Evolutionary conservation across 306 rosid genomes (phyloP).

Genomic region (Arachis hypogaea): DNA sequence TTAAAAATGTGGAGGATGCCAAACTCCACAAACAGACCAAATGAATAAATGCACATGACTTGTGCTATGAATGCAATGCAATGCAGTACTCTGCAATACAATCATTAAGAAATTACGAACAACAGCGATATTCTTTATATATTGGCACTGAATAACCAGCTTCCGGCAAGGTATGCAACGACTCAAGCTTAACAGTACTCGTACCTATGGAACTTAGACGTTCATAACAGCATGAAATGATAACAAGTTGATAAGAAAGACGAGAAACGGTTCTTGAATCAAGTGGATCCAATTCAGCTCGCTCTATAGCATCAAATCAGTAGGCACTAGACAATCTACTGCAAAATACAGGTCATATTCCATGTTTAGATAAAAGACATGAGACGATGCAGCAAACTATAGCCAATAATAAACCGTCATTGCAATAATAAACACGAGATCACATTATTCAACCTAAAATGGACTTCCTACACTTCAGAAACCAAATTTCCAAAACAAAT

Average conservation of each 20-base stretch:
- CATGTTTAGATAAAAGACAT: neutral
- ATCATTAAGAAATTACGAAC: neutral
- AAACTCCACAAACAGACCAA: neutral
- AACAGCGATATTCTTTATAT: neutral
- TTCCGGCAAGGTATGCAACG: neutral
- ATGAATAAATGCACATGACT: neutral
- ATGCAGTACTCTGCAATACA: neutral
- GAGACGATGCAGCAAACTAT: slow-evolving; percentile 4
- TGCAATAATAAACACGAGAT: neutral
- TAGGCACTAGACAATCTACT: slow-evolving; percentile 26
- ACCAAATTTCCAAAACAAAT: too few relatives aligned
- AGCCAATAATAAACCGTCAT: neutral
- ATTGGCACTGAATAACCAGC: neutral
- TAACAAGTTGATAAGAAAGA: slow-evolving; percentile 1
- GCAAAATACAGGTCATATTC: neutral
- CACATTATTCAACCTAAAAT: slow-evolving; percentile 23
- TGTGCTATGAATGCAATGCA: neutral
- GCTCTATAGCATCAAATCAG: slow-evolving; percentile 16
- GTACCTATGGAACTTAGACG: neutral
- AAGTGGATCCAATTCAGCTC: slow-evolving; percentile 32
- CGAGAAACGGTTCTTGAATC: neutral
- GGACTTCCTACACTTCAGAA: neutral
- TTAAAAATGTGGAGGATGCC: slow-evolving; percentile 2
- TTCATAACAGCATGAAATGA: slow-evolving; percentile 20
- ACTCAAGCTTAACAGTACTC: slow-evolving; percentile 8